Base-by-base conservation (phyloP, 768 basidiomycete genomes). In the Ephemerocybe angulata region DNA sequence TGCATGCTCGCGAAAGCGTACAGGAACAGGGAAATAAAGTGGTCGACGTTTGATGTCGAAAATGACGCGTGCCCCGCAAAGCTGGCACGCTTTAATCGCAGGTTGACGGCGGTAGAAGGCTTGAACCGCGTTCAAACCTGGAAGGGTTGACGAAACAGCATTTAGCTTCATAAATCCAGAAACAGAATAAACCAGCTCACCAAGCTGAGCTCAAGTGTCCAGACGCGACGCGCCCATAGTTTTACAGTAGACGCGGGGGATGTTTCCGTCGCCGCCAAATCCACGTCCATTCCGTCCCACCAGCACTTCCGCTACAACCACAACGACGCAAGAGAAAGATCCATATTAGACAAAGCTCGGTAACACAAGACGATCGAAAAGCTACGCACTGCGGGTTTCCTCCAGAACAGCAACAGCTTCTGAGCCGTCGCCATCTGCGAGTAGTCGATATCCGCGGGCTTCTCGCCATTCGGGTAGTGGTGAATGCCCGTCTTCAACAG, bases 211-310 rank as follows among this genome's bases (percentile, higher is more conserved):
- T 99, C 97, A 54, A 99, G 77, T 10, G 97, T 99, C 97, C 97
- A 99, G 15, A 99, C 97, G 55, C 97, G 77, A 55, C 97, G 82
- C 19, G 96, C 94, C 96, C 97, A 98, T 43, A 99, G 79, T 72
- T 98, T 98, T 62, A 95, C 82, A 10, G 70, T 73, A 62, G 80
- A 75, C 8, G 79, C 73, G 6, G 78, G 65, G 49, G 82, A 71
- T 33, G 78, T 78, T 3, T 75, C 83, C 1, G 75, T 67, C 3
- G 79, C 76, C 7, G 88, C 83, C 40, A 98, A 67, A 52, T 97
- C 90, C 19, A 96, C 85, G 60, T 96, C 93, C 35, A 94, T 78
- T 11, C 96, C 96, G 63, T 99, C 97, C 97, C 97, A 99, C 97
- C 97, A 99, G 72, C 96, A 98, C 76, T 99, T 98, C 38, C 97